Base-by-base conservation (phyloP, 345 rosid species). In the Pseudoturritis turrita region DNA sequence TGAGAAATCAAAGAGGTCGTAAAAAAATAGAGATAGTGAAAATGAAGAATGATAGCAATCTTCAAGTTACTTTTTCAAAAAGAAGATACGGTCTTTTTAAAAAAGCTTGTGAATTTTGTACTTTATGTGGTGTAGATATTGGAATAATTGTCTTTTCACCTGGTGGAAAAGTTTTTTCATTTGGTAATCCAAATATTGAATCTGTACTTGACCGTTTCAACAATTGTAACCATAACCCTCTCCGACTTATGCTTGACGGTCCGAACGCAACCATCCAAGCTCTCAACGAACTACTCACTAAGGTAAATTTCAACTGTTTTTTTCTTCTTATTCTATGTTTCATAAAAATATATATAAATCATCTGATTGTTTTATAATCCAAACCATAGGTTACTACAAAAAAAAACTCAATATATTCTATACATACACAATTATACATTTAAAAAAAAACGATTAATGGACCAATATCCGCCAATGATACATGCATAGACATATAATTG, bases 111-210 rank as follows among this genome's bases (percentile, higher is more conserved):
- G 70, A 72, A 11, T 47, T 72, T 31, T 22, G 37, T 12, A 72
- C 55, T 0, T 45, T 63, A 10, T 63, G 76, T 41, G 33, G 46
- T 43, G 56, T 12, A 13, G n/a, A 65, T 15, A 51, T 72, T 3
- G 64, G 62, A 39, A 3, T 72, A 6, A 43, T 72, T 21, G 55
- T 72, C 26, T 63, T 52, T 53, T 63, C 70, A 12, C 76, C 62
- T 12, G 5, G 31, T 51, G 3, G 4, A 7, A 85, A 89, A 80
- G 72, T 68, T 11, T 85, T 80, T 70, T 79, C 89, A 22, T 87
- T 86, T 10, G 87, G 92, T n/a, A 83, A 75, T 60, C 88, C 87
- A 11, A n/a, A 74, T 10, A 80, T 83, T 7, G 82, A 77, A 13
- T 53, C 77, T 14, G 59, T 81, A 5, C 2, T 84, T 0, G 35